Percentiles rank a stretch among this genome's conserved stretches.
Conservation (phyloP, 495 filamentous ascomycete species). For the Neurospora cerealis region DNA sequence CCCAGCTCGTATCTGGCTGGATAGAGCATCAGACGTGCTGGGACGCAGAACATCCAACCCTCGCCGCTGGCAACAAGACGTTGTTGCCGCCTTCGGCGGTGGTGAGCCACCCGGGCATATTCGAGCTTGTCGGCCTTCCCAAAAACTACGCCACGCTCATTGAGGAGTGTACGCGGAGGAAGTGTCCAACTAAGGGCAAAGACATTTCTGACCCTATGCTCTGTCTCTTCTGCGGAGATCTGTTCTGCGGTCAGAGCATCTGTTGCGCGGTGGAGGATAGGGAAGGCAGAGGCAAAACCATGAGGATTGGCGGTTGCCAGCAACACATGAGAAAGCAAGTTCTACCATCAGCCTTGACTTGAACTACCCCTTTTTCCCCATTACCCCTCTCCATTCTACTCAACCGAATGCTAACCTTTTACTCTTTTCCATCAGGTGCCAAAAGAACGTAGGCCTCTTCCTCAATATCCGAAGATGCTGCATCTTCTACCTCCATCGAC, state of each 20-base stretch:
- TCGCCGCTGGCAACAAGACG: slow-evolving; percentile 1
- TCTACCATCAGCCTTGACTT: neutral
- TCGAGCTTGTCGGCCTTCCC: slow-evolving; percentile 86
- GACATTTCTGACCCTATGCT: slow-evolving; percentile 82
- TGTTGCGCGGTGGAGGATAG: slow-evolving; percentile 67
- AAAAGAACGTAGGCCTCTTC: slow-evolving; percentile 78
- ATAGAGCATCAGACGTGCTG: slow-evolving; percentile 51
- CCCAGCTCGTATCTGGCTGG: slow-evolving; percentile 63
- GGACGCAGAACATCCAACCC: slow-evolving; percentile 1
- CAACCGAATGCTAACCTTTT: neutral
- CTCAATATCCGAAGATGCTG: slow-evolving; percentile 94
- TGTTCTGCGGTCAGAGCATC: slow-evolving; percentile 88
- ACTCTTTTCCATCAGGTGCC: slow-evolving; percentile 49
- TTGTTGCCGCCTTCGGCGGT: slow-evolving; percentile 26
- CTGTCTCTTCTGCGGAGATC: slow-evolving; percentile 90
- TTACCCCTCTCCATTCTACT: neutral
- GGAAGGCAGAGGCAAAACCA: slow-evolving; percentile 22
- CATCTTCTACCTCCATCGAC: slow-evolving; percentile 72
- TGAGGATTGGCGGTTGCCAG: slow-evolving; percentile 66
- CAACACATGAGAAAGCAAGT: slow-evolving; percentile 81
- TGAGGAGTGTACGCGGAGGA: slow-evolving; percentile 75
- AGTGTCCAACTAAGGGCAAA: slow-evolving; percentile 82
- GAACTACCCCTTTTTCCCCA: neutral
- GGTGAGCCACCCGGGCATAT: slow-evolving; percentile 78
- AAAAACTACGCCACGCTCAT: slow-evolving; percentile 88